Evolutionary conservation across 2,329 filamentous ascomycete species (phyloP), one percentile per base, ranked within the genome.

Genomic region (Xylaria sp.): DNA sequence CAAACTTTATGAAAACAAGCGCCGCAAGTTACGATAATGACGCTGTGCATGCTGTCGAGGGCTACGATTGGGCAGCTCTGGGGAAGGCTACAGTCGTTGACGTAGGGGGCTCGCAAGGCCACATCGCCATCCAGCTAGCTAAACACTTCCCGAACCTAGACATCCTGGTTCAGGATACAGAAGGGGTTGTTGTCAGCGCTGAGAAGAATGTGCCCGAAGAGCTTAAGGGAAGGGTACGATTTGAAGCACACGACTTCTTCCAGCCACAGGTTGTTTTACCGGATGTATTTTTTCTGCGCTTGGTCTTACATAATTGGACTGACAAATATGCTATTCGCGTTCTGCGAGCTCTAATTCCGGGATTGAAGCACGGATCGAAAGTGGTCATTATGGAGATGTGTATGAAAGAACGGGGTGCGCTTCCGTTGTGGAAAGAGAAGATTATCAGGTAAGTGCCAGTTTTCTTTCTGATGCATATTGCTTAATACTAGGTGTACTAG

Each of bases 51-150:
- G 39, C 62, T 8, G n/a, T 67, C 7, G 57, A 72, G 11, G 9
- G 39, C 17, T 75, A 72, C 50, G 67, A 73, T 34, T 74, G 72
- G 72, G 62, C 17, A 2, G 45, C 61, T 11, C 66, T 72, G 1
- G 67, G 65, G 0, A 11, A 61, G 2, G 66, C 27, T 1, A 53
- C 17, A 7, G 69, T 73, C 1, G 58, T 70, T 1, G 69, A 73
- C 36, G 57, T 75, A 4, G 72, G 78, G 1, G 76, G 78, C 6
- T 75, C 74, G 32, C 61, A 58, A 27, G 77, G 76, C 12, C 69
- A 70, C 21, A 34, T 73, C 12, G 50, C 61, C 12, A 62, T 69
- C 2, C 70, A 51, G 1, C 51, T 75, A 24, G 70, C 70, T 2
- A 30, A 19, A 11, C 19, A 32, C 7, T 70, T 69, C 48, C 0